Evolutionary conservation across 2,329 filamentous ascomycete genomes (phyloP).

Genomic region (Arthrobotrys megalospora): DNA sequence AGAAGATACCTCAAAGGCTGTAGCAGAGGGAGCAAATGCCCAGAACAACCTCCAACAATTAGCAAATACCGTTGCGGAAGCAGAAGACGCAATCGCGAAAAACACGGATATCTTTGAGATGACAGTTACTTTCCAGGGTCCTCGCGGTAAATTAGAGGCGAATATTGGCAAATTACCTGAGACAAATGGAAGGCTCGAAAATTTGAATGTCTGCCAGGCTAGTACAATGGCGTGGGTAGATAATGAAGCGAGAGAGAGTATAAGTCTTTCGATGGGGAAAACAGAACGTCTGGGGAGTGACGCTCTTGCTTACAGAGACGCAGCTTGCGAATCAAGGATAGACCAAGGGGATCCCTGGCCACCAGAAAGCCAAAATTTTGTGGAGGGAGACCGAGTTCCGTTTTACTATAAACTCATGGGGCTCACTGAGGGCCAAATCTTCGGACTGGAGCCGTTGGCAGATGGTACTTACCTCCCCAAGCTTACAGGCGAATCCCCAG

Average conservation of each 20-base stretch:
- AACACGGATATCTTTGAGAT: conserved; percentile 12
- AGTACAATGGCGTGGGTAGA: conserved; percentile 39
- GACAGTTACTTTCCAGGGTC: conserved; percentile 26
- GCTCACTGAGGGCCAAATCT: conserved; percentile 12
- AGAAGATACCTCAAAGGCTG: conserved; percentile 3
- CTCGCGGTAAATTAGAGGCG: conserved; percentile 20
- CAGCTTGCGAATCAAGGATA: conserved; percentile 25
- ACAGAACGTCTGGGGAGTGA: conserved; percentile 9
- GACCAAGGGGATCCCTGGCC: conserved; percentile 36
- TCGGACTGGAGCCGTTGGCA: conserved; percentile 14
- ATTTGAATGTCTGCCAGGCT: conserved; percentile 22
- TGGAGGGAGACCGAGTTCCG: conserved; percentile 16
- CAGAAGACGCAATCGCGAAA: conserved; percentile 6
- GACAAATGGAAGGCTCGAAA: conserved; percentile 20
- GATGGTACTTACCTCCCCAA: conserved; percentile 23
- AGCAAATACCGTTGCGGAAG: background rate
- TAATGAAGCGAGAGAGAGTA: background rate
- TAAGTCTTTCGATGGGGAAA: conserved; percentile 25
- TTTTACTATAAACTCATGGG: conserved; percentile 34
- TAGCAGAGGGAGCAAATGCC: background rate
- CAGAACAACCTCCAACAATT: conserved; percentile 21
- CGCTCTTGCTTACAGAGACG: conserved; percentile 27
- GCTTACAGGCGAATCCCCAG: background rate
- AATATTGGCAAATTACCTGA: conserved; percentile 20
- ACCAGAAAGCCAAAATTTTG: conserved; percentile 7